These are phyloP conservation scores for Mortierella sp. DNA, from an alignment of 371 early-diverging fungal genomes.

Conservation along the genomic window DNA sequence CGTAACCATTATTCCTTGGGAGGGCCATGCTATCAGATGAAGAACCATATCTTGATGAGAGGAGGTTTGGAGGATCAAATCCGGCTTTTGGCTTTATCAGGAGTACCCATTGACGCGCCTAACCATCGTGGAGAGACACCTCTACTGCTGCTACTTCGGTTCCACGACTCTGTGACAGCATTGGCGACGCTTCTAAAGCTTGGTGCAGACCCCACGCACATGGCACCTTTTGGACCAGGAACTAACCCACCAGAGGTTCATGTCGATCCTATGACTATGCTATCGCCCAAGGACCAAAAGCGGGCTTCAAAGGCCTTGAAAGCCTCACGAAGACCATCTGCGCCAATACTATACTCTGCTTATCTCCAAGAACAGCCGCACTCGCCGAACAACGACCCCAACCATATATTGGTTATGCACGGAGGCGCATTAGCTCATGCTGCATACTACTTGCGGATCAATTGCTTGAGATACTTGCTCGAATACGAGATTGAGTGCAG, in stretches of 20 bases:
- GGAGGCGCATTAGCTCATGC: constrained; percentile 46
- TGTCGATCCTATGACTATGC: constrained; percentile 24
- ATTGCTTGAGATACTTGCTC: constrained; percentile 42
- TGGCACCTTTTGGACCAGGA: constrained; percentile 57
- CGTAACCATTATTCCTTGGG: constrained; percentile 1
- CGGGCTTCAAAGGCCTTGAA: constrained; percentile 20
- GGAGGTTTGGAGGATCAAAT: constrained; percentile 57
- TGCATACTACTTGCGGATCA: constrained; percentile 40
- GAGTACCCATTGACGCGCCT: constrained; percentile 38
- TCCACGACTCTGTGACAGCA: constrained; percentile 42
- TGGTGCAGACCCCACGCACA: constrained; percentile 41
- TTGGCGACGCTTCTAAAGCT: constrained; percentile 39
- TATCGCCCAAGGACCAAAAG: constrained; percentile 21
- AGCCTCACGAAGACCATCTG: background rate
- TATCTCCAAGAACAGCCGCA: background rate
- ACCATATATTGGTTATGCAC: constrained; percentile 50
- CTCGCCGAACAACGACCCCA: constrained; percentile 22
- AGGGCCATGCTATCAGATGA: constrained; percentile 30
- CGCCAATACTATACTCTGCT: background rate
- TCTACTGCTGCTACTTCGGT: constrained; percentile 40
- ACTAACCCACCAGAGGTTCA: constrained; percentile 42
- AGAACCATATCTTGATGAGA: constrained; percentile 34
- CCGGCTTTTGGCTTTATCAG: constrained; percentile 37
- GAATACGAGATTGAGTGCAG: constrained; percentile 56
- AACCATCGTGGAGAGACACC: constrained; percentile 53